phyloP scores from a whole-genome alignment of 2,329 filamentous ascomycete genomes.

The Dactylellina haptotyla region DNA sequence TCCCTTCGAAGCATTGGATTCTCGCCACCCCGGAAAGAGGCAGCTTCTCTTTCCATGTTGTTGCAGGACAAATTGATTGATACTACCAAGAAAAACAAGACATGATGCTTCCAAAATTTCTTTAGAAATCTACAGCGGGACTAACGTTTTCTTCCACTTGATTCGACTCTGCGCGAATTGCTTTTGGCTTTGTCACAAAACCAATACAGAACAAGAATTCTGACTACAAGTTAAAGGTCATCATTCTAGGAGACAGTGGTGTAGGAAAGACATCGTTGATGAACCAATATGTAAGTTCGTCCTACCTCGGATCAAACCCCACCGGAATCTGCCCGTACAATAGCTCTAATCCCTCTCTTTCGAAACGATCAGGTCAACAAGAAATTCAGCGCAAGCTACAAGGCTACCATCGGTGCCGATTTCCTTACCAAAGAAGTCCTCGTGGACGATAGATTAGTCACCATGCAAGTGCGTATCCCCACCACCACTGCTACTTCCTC shows the following conservation, averaged over 20 bases:
- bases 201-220: conserved; percentile 55
- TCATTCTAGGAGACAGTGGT: conserved; percentile 98
- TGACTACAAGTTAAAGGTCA: conserved; percentile 73
- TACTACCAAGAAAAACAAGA: too few relatives aligned
- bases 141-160: conserved; percentile 32
- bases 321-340: too few relatives aligned
- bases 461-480: conserved; percentile 80
- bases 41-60: conserved; percentile 4
- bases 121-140: conserved; percentile 31
- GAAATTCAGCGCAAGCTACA: conserved; percentile 99
- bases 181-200: conserved; percentile 42
- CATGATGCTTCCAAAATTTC: too few relatives aligned
- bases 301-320: neutral
- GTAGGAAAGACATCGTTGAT: conserved; percentile 99
- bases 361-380: conserved; percentile 99
- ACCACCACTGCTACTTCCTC: neutral
- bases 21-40: too few relatives aligned
- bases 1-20: neutral
- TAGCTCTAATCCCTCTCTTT: too few relatives aligned
- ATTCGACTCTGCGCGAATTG: conserved; percentile 36
- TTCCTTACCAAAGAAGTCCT: conserved; percentile 98
- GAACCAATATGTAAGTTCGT: conserved; percentile 96
- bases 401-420: conserved; percentile 98
- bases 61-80: too few relatives aligned
- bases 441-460: conserved; percentile 95